Evolutionary conservation across 1,284 basidiomycete species (phyloP).

Genomic region (Moesziomyces aphidis): DNA sequence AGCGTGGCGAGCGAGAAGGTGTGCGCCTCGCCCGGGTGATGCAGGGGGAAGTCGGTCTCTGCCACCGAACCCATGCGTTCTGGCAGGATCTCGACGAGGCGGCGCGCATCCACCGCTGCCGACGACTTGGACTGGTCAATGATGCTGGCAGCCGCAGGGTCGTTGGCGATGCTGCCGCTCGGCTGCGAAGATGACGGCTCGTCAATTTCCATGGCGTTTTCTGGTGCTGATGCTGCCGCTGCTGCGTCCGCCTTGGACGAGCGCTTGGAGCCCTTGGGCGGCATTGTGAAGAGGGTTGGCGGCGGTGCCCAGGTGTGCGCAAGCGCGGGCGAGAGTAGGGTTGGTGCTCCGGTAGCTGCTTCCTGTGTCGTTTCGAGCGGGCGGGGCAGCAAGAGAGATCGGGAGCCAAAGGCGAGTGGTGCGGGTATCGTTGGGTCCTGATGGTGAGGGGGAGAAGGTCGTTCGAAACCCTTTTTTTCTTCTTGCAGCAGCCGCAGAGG

Average conservation of each 20-base stretch:
- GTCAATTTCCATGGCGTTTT: conserved; percentile 39
- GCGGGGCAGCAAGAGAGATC: no score
- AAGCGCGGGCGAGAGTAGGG: no score
- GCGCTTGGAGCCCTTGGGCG: conserved; percentile 40
- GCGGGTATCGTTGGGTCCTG: background rate
- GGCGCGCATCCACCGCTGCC: conserved; percentile 44
- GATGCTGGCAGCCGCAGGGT: conserved; percentile 35
- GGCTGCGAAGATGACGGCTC: conserved; percentile 33
- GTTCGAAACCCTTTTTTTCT: background rate
- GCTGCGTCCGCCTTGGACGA: conserved; percentile 15
- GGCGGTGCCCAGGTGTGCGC: background rate
- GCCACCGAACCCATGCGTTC: conserved; percentile 63
- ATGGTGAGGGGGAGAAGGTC: background rate
- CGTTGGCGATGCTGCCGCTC: conserved; percentile 32
- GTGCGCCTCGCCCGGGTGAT: conserved; percentile 50
- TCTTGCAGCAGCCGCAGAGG: background rate
- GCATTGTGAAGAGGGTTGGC: conserved; percentile 14
- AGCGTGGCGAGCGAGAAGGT: conserved; percentile 48
- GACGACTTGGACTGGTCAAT: conserved; percentile 36
- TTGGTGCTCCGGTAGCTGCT: background rate
- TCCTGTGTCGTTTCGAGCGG: no score
- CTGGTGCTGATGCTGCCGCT: conserved; percentile 2
- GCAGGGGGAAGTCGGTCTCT: conserved; percentile 58
- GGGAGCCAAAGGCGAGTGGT: background rate
- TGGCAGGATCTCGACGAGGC: conserved; percentile 62